Conservation (phyloP, 2,329 filamentous ascomycete genomes). For the Sclerotinia glacialis region DNA sequence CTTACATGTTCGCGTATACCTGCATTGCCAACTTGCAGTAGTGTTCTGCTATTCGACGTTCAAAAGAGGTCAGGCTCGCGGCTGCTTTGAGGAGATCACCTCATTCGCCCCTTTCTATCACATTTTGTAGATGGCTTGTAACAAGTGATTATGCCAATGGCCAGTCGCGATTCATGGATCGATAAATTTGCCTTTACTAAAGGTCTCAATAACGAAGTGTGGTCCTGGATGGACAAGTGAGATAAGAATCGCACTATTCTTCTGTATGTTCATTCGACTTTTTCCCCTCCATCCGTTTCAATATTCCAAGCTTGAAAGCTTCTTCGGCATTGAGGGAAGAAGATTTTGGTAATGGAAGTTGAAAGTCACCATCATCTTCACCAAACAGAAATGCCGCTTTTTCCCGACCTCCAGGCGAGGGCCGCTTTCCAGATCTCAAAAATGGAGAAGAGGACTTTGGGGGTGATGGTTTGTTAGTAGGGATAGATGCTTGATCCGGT, state of each 20-base stretch:
- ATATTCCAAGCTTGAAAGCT: constrained; percentile 35
- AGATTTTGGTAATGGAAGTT: constrained; percentile 19
- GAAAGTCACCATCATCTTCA: constrained; percentile 34
- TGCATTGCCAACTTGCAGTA: constrained; percentile 24
- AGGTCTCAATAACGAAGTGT: background rate
- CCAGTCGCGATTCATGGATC: constrained; percentile 3
- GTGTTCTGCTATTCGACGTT: constrained; percentile 17
- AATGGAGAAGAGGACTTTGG: constrained; percentile 37
- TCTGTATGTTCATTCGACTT: background rate
- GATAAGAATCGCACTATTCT: background rate
- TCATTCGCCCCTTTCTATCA: constrained; percentile 20
- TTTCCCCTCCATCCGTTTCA: constrained; percentile 31
- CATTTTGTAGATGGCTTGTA: constrained; percentile 13
- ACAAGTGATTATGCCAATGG: constrained; percentile 5
- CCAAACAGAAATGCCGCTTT: constrained; percentile 41
- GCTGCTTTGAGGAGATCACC: constrained; percentile 14
- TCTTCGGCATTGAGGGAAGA: constrained; percentile 32
- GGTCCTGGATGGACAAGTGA: background rate
- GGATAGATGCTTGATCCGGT: constrained; percentile 37
- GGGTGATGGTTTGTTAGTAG: constrained; percentile 28
- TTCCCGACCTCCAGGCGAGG: constrained; percentile 35
- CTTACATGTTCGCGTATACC: constrained; percentile 20
- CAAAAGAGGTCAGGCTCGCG: constrained; percentile 20
- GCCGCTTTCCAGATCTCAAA: constrained; percentile 32
- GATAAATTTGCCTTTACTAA: background rate